Percentiles rank a stretch among this genome's conserved stretches.
Evolutionary conservation across 257 asterid genomes (phyloP).

Genomic region (Fraxinus pennsylvanica): DNA sequence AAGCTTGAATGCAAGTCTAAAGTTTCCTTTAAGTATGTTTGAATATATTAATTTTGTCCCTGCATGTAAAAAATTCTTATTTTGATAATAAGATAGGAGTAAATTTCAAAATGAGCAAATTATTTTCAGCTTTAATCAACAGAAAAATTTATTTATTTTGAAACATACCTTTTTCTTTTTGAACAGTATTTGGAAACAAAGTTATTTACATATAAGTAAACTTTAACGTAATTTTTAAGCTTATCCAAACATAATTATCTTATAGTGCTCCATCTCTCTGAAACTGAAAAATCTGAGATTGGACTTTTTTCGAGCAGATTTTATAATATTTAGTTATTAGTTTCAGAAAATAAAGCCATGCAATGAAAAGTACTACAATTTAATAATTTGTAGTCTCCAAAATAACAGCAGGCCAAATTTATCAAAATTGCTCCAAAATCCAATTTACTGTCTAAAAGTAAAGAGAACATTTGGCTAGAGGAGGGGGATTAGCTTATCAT

Average conservation of each 20-base stretch:
- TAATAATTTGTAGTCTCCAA: not conserved
- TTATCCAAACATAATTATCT: not conserved
- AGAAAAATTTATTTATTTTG: not conserved
- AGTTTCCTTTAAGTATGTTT: not conserved
- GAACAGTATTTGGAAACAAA: not conserved
- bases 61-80: not conserved
- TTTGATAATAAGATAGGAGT: not conserved
- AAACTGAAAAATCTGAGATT: not conserved
- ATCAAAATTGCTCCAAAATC: not conserved
- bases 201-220: not conserved
- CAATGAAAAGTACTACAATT: not conserved
- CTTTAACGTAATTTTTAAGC: not conserved
- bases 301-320: not conserved
- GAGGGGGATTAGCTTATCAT: not conserved
- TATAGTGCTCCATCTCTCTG: not conserved
- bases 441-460: not conserved
- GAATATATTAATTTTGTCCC: not conserved
- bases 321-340: not conserved
- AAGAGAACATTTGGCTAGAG: constrained; percentile 1
- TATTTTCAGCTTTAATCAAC: not conserved
- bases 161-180: not conserved
- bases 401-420: not conserved
- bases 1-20: not conserved
- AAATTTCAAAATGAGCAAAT: not conserved
- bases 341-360: not conserved